Evolutionary conservation across 495 filamentous ascomycete genomes (phyloP), one percentile per base, ranked within the genome.

Genomic region (Penicillium steckii): DNA sequence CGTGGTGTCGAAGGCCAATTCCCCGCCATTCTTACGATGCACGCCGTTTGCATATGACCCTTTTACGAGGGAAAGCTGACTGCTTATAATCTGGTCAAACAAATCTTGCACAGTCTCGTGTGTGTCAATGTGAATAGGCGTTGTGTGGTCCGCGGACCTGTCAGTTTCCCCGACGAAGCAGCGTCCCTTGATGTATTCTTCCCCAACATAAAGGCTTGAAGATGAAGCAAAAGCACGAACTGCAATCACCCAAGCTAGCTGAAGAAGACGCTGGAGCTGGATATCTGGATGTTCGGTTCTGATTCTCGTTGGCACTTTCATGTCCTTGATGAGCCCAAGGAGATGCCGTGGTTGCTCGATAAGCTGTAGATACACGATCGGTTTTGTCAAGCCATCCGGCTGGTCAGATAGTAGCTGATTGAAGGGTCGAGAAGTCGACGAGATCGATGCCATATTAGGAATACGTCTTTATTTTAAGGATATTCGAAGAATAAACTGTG

Each of bases 201-300:
- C 52, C 8, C 52, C 41, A 26, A 62, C 44, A 25, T 59, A 56
- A 3, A 62, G 10, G 0, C 55, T 55, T 4, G 51, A 53, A 15
- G 59, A 59, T 2, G 41, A 30, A 1, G 27, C 26, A 44, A 62
- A 62, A 4, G 52, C 35, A 13, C 52, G 49, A 6, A 56, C 19
- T 1, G 45, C 48, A 8, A 52, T 35, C 0, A 49, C 13, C 59
- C 59, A 62, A 22, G 56, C 52, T 25, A 58, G 43, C 6, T 62
- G 59, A 1, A 62, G 17, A 3, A 62, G 17, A 12, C 55, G 40
- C 27, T 62, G 59, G 24, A 62, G 27, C 13, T 59, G 55, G 12
- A 59, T 50, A 35, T 62, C 59, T 8, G 46, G 25, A 41, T 49
- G 22, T n/a, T 59, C 55, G 1, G 40, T 23, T 3, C 33, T 25